Evolutionary conservation across 148 eudicot species (phyloP).

Genomic region (Drosera capensis): DNA sequence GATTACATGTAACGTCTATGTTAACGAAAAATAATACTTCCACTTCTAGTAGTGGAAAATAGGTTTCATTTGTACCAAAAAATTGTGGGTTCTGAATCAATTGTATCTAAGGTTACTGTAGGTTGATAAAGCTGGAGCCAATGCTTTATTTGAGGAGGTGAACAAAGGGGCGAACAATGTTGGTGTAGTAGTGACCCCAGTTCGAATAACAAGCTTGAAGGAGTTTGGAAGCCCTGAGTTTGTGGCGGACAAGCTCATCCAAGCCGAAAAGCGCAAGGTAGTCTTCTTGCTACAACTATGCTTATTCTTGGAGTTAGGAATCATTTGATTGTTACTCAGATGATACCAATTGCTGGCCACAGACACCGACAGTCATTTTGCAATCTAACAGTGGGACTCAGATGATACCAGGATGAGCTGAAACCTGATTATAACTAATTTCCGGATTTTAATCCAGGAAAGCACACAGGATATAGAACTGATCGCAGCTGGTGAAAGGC

Average conservation of each 20-base stretch:
- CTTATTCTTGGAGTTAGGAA: background rate
- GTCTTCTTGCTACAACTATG: background rate
- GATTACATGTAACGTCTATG: too few species aligned
- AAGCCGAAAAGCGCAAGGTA: conserved; percentile 89
- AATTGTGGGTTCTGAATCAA: background rate
- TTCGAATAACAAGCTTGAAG: conserved; percentile 38
- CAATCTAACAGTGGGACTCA: background rate
- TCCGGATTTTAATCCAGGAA: conserved; percentile 24
- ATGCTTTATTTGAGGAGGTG: conserved; percentile 63
- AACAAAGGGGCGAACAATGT: conserved; percentile 57
- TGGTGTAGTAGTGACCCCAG: conserved; percentile 78
- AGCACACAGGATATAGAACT: conserved; percentile 76
- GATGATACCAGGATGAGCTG: background rate
- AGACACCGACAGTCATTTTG: too few species aligned
- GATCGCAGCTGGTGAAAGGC: conserved; percentile 47
- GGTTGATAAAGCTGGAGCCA: conserved; percentile 95
- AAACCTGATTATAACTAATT: background rate
- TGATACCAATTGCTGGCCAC: too few species aligned
- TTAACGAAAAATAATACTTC: too few species aligned
- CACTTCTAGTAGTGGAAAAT: too few species aligned
- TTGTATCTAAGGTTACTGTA: conserved; percentile 5
- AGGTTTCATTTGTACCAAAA: too few species aligned
- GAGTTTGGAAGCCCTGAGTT: conserved; percentile 79
- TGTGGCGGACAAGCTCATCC: conserved; percentile 75
- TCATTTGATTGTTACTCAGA: background rate